phyloP scores from a whole-genome alignment of 768 basidiomycete genomes.

The Macrolepiota albuminosa region DNA sequence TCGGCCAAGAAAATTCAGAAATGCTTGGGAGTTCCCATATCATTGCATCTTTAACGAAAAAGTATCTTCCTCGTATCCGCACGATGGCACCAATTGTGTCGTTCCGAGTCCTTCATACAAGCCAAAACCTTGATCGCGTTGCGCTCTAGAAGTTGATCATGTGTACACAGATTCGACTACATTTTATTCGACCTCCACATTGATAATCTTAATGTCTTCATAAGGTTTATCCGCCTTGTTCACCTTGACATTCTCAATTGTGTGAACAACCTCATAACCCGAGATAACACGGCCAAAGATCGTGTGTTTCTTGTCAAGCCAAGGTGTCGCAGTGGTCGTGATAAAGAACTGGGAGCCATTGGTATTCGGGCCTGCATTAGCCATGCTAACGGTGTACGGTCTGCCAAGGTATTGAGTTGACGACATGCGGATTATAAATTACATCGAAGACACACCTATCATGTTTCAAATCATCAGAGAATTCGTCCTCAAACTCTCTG shows the following conservation, averaged over 20 bases:
- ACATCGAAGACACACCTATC: slow-evolving; percentile 57
- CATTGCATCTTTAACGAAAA: slow-evolving; percentile 23
- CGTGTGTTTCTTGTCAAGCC: slow-evolving; percentile 89
- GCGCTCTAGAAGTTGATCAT: slow-evolving; percentile 32
- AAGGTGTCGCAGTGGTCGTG: slow-evolving; percentile 90
- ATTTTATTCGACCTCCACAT: slow-evolving; percentile 63
- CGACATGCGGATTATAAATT: neutral
- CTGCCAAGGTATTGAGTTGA: slow-evolving; percentile 30
- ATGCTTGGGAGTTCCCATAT: slow-evolving; percentile 21
- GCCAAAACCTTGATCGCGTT: slow-evolving; percentile 40
- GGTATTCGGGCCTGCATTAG: slow-evolving; percentile 83
- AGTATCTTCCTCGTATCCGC: slow-evolving; percentile 29
- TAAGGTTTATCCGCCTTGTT: slow-evolving; percentile 85
- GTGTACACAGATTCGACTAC: slow-evolving; percentile 5
- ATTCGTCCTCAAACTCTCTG: slow-evolving; percentile 89
- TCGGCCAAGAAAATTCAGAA: slow-evolving; percentile 18
- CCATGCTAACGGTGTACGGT: slow-evolving; percentile 96
- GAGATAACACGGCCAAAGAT: slow-evolving; percentile 88
- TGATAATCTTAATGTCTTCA: slow-evolving; percentile 90
- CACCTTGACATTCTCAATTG: slow-evolving; percentile 87
- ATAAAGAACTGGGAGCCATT: slow-evolving; percentile 99
- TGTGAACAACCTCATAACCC: slow-evolving; percentile 86
- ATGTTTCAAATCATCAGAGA: slow-evolving; percentile 83
- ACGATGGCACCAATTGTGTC: slow-evolving; percentile 15
- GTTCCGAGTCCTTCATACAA: slow-evolving; percentile 27